phyloP scores from a whole-genome alignment of 805 yeast species.

The Maudiozyma barnettii region DNA sequence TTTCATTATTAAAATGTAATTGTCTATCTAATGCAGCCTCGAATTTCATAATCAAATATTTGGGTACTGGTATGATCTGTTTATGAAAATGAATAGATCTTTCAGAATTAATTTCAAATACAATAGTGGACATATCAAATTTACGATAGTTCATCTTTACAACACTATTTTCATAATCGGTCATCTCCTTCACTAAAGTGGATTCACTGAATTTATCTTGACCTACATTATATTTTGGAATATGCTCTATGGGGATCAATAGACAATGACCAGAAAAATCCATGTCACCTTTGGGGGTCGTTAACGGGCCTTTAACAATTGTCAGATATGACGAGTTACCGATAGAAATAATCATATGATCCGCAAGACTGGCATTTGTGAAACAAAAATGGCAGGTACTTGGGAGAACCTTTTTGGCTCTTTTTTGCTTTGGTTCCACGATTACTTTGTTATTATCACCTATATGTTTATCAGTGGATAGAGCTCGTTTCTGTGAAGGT shows the following conservation, averaged over 20 bases:
- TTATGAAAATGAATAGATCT: slow-evolving; percentile 66
- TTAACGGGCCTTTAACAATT: slow-evolving; percentile 78
- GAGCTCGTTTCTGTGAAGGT: slow-evolving; percentile 2
- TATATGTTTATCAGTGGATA: not conserved
- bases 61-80: slow-evolving; percentile 66
- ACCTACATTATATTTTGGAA: slow-evolving; percentile 34
- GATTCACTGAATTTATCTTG: slow-evolving; percentile 12
- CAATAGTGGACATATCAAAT: slow-evolving; percentile 43
- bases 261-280: slow-evolving; percentile 74
- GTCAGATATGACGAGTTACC: slow-evolving; percentile 61
- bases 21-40: slow-evolving; percentile 38
- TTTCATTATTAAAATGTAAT: slow-evolving; percentile 38
- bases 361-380: slow-evolving; percentile 64
- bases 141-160: slow-evolving; percentile 37
- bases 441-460: not conserved
- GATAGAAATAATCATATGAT: slow-evolving; percentile 73
- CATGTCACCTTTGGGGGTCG: slow-evolving; percentile 39
- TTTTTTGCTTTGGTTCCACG: not conserved
- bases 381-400: slow-evolving; percentile 72
- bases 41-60: slow-evolving; percentile 36
- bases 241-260: slow-evolving; percentile 70
- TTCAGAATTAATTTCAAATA: slow-evolving; percentile 59
- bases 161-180: slow-evolving; percentile 39
- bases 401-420: slow-evolving; percentile 40
- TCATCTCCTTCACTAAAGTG: slow-evolving; percentile 36